Evolutionary conservation across 2,329 filamentous ascomycete genomes (phyloP), one percentile per base, ranked within the genome.

Genomic region (Endoconidiophora polonica): DNA sequence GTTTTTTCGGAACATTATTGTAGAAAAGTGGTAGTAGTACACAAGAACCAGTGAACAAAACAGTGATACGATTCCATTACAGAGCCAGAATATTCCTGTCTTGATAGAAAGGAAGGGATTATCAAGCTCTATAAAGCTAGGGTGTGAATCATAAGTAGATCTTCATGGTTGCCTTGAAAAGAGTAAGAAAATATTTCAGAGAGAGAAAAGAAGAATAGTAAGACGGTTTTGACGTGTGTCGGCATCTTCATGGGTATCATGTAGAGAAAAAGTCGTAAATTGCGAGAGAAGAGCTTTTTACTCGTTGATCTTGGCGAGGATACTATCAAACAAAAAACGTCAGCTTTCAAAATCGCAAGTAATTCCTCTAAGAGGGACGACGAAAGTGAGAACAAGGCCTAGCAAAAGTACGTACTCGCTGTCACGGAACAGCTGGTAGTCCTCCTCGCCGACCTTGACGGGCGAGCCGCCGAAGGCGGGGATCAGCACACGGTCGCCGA

Each of bases 301-400:
- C 76, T 96, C 90, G 71, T 86, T 94, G 77, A 98, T 94, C 83
- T 96, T 98, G 67, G 91, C 91, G 55, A 98, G 79, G 59, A 98
- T 86, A 67, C 90, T 95, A 60, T 23, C 46, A 12, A 33, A 44
- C 2, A 39, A 22, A 33, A n/a, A 22, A 22, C 1, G 14, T 33
- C 23, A n/a, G 18, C 22, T 24, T 48, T 43, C 47, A 38, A n/a
- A 2, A 39, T 10, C 6, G 40, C 16, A 46, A 6, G 16, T 26
- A 44, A 9, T 14, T 33, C 18, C 1, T 10, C 7, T 22, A 16
- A 26, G n/a, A 18, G 16, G 16, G 16, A 18, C 16, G 16, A 5
- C 20, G 14, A 37, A 39, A 4, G 14, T 6, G 2, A 23, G 9
- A 22, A n/a, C n/a, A 36, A 23, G 10, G 6, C 18, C 16, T 18